Evolutionary conservation across 306 rosid genomes (phyloP).

Genomic region (Quercus glauca): DNA sequence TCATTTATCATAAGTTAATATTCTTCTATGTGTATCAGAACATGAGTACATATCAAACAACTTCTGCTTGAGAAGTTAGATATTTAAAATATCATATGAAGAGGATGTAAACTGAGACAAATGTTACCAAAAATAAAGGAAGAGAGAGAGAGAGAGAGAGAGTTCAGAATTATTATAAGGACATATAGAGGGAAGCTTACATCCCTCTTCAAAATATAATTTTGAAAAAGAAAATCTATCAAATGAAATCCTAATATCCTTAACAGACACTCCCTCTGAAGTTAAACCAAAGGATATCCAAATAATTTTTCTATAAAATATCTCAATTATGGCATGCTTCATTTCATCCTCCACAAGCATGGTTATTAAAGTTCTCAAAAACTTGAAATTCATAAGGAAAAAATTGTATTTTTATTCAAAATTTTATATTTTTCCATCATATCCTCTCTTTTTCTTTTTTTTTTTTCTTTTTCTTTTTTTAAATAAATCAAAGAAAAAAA

Average conservation of each 20-base stretch:
- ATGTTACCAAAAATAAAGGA: too few species aligned
- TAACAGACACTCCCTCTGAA: neutral
- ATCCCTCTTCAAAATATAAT: neutral
- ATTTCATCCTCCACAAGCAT: neutral
- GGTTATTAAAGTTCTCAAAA: too few species aligned
- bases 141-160: too few species aligned
- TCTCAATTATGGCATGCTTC: neutral
- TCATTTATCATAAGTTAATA: slow-evolving; percentile 7
- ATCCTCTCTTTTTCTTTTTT: too few species aligned
- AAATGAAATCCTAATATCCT: neutral
- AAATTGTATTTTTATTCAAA: too few species aligned
- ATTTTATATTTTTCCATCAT: too few species aligned
- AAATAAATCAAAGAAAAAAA: too few species aligned
- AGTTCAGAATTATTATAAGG: neutral
- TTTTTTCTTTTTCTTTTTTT: too few species aligned
- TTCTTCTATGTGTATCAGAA: neutral
- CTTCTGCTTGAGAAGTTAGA: neutral
- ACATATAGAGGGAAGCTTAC: neutral
- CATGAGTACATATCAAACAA: neutral
- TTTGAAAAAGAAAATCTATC: neutral
- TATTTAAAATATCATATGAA: neutral
- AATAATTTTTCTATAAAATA: neutral
- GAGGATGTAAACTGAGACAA: too few species aligned
- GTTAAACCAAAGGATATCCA: neutral
- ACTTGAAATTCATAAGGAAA: too few species aligned